phyloP scores from a whole-genome alignment of 2,329 filamentous ascomycete genomes.

The Dendryphion nanum region DNA sequence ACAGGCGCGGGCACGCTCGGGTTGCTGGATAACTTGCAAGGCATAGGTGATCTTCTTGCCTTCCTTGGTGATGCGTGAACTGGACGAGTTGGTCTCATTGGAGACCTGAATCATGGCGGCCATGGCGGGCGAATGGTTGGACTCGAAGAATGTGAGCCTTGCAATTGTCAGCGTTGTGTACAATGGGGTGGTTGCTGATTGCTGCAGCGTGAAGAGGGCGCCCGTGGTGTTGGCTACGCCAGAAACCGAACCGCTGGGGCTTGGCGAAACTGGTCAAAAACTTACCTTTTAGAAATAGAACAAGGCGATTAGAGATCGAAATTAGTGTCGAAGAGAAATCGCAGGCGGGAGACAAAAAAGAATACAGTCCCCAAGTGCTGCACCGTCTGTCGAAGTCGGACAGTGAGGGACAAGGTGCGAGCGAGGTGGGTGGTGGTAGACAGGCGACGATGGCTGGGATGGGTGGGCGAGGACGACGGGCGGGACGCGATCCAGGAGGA shows the following conservation, averaged over 20 bases:
- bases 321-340: background rate
- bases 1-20: conserved; percentile 89
- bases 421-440: background rate
- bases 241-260: background rate
- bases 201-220: background rate
- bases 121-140: conserved; percentile 17
- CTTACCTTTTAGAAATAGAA: background rate
- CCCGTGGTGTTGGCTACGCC: background rate
- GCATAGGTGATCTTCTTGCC: conserved; percentile 78
- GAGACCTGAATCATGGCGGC: conserved; percentile 49
- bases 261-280: background rate
- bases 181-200: background rate
- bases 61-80: conserved; percentile 65
- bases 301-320: no score
- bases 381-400: background rate
- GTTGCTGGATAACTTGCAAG: conserved; percentile 87
- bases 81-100: conserved; percentile 56
- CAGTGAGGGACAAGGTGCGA: background rate
- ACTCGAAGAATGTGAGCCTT: background rate
- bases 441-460: background rate
- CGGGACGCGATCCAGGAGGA: background rate
- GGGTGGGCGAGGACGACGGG: background rate
- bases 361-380: background rate
- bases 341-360: background rate
- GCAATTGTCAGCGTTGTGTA: background rate